Base-by-base conservation (phyloP, 306 rosid species). In the Heteromeles arbutifolia region DNA sequence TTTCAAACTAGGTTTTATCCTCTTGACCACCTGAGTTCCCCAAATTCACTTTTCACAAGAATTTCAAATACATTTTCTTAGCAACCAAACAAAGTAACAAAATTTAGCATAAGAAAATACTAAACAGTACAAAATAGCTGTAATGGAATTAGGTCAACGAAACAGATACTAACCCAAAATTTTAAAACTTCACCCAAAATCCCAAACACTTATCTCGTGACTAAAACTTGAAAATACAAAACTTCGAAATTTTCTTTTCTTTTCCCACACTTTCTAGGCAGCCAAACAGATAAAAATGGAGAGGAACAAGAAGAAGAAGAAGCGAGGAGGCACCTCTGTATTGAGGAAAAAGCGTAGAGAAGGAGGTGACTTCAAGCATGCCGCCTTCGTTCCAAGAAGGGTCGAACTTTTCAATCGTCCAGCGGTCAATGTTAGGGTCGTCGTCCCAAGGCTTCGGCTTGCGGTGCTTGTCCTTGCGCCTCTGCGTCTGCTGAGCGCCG, bases 391-490 rank as follows among this genome's bases (percentile, higher is more conserved):
- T 95, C 98, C 98, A 95, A 3, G 97, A 86, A 39, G 97, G 90
- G 31, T 92, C 93, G 56, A 94, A 94, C 72, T 87, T 87, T 11
- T 91, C 97, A 8, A 94, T 25, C 72, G 79, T 90, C 97, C 97
- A 94, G 7, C 26, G 95, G 73, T 94, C 95, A 9, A 92, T 91
- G 80, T 92, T 88, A 0, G 98, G 98, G 73, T 94, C 97, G 0
- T 94, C 98, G 37, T 94, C 98, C 98, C 97, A 94, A 5, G 98
- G 98, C 82, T 94, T 94, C 2, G 97, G 98, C 82, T 90, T 94
- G 73, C 92, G 96, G 65, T 91, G 97, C 84, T 94, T 94, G 31
- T 96, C 97, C 81, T 94, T 91, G 63, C 84, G 82, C 81, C 82
- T 72, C 64, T 44, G 57, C 74, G 44, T 70, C 56, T 56, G 68